Evolutionary conservation across 1,284 basidiomycete species (phyloP), one percentile per base, ranked within the genome.

Genomic region (Pseudozyma pruni): DNA sequence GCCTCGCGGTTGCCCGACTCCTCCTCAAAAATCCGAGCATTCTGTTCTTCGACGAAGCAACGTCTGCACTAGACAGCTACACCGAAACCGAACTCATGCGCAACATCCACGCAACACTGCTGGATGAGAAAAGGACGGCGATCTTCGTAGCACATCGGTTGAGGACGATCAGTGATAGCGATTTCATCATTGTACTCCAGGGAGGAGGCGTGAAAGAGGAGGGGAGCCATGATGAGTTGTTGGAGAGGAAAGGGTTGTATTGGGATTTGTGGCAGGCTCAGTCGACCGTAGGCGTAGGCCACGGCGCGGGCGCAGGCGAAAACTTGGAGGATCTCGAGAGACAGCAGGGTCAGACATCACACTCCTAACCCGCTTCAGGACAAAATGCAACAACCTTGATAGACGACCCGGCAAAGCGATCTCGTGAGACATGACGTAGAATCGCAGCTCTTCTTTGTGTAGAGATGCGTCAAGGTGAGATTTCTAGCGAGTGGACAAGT

Each of bases 21-120:
- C 83, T 98, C 74, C 84, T 98, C 45, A 98, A 98, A 84, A 91
- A 98, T 82, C 93, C 95, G 0, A 89, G 90, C 3, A 96, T 98
- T 77, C 81, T 98, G 77, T 97, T 98, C 85, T 98, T 98, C 78
- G 95, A 98, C 80, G 95, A 98, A 84, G 95, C 96, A 89, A 98
- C 96, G 0, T 96, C 93, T 0, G 93, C 95, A 0, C 84, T 98
- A 59, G 96, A 98, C 80, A 91, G 91, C 3, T 91, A 93, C 74
- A 98, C 95, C 0, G 95, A 98, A 83, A 88, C 90, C 1, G 94
- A 96, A 81, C 85, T 98, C 47, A 98, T 98, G 94, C 87, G 89
- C 72, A 97, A 96, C 79, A 92, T 98, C 83, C 91, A 98, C 78
- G 85, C 84, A 16, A 89, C 89, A 0, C 85, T 98, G 20, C 84